Percentiles rank a stretch among this genome's conserved stretches.
Conservation (phyloP, 2,329 filamentous ascomycete genomes). For the Verticillium longisporum region DNA sequence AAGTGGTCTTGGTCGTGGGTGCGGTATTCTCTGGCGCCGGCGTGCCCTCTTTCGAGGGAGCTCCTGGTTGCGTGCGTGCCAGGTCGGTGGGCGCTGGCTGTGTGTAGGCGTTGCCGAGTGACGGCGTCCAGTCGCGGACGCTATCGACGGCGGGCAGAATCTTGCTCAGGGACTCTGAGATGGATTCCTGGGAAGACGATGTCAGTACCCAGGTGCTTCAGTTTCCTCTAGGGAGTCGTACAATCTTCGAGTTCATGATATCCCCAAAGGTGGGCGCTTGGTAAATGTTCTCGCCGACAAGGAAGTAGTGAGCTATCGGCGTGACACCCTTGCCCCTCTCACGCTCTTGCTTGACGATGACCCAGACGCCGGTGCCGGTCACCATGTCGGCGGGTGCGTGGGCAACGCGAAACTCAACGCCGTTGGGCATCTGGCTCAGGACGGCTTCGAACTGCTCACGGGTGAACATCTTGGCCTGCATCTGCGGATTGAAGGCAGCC, state of each 20-base stretch:
- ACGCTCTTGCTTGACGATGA: conserved; percentile 61
- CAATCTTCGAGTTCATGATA: conserved; percentile 52
- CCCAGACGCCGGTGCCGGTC: conserved; percentile 62
- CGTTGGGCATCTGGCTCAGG: conserved; percentile 53
- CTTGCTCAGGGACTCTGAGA: conserved; percentile 37
- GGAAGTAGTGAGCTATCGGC: conserved; percentile 55
- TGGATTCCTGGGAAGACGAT: conserved; percentile 5
- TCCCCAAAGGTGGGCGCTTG: conserved; percentile 57
- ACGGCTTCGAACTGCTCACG: conserved; percentile 58
- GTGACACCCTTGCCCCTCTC: conserved; percentile 49
- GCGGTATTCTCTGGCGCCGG: conserved; percentile 33
- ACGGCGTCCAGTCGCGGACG: conserved; percentile 47
- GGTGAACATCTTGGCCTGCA: conserved; percentile 51
- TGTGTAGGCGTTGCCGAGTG: conserved; percentile 45
- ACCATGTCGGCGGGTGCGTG: conserved; percentile 58
- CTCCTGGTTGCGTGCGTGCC: conserved; percentile 14
- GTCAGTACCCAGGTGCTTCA: neutral
- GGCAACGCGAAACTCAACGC: conserved; percentile 60
- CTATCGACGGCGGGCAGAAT: conserved; percentile 43
- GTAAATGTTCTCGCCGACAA: conserved; percentile 60
- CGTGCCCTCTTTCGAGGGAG: conserved; percentile 35
- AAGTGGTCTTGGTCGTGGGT: conserved; percentile 16
- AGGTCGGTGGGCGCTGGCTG: conserved; percentile 22
- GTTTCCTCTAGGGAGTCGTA: conserved; percentile 17
- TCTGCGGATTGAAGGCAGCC: conserved; percentile 52